Evolutionary conservation across 305 asterid genomes (phyloP).

Genomic region (Fraxinus velutina): DNA sequence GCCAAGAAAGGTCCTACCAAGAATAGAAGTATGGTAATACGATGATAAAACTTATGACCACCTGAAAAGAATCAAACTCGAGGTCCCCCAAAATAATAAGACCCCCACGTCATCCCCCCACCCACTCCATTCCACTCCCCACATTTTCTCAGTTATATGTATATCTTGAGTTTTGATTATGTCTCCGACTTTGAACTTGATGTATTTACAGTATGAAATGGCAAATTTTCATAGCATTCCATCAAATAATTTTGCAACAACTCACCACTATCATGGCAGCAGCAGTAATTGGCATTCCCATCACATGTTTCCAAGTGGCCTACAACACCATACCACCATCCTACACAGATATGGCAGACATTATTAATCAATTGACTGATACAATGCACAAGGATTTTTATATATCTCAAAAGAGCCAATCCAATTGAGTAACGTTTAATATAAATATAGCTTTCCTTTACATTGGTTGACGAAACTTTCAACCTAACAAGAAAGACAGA

Average conservation of each 20-base stretch:
- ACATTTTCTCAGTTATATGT: neutral
- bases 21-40: constrained; percentile 25
- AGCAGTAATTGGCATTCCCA: constrained; percentile 60
- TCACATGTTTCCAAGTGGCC: constrained; percentile 90
- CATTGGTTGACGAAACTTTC: constrained; percentile 22
- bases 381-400: constrained; percentile 26
- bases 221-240: neutral
- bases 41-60: constrained; percentile 29
- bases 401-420: constrained; percentile 16
- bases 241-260: constrained; percentile 19
- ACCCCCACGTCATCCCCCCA: constrained; percentile 25
- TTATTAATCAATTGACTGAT: constrained; percentile 26
- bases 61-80: constrained; percentile 20
- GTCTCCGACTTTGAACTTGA: neutral
- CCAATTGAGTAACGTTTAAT: neutral
- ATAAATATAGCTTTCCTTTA: constrained; percentile 9
- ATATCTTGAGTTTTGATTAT: neutral
- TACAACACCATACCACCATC: constrained; percentile 97
- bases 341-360: constrained; percentile 39
- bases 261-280: constrained; percentile 76
- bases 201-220: constrained; percentile 1
- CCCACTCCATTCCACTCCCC: neutral
- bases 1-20: constrained; percentile 41
- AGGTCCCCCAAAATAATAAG: constrained; percentile 21
- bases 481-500: constrained; percentile 27